These are phyloP conservation scores for Acanthamoeba royreba DNA, from an alignment of 208 protist genomes.

Conservation along the genomic window DNA sequence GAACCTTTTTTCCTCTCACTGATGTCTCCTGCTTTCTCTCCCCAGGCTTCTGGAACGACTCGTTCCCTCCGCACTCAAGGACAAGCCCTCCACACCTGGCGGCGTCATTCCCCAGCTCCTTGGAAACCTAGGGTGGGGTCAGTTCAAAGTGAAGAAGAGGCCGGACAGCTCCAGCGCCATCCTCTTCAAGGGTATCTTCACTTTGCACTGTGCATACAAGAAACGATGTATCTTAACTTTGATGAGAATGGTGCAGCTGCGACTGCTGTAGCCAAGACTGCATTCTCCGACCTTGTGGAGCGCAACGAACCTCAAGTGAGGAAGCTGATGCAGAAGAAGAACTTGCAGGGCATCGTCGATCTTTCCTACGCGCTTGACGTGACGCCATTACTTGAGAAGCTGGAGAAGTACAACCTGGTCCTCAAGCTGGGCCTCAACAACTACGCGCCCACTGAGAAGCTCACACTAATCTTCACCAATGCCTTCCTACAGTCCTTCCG, in stretches of 20 bases:
- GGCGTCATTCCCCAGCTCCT: background rate
- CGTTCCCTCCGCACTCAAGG: background rate
- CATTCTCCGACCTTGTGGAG: background rate
- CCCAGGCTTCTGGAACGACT: background rate
- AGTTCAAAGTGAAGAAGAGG: background rate
- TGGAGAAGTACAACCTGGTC: background rate
- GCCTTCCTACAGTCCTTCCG: background rate
- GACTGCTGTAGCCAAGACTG: background rate
- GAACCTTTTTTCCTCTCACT: background rate
- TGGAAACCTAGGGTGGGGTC: background rate
- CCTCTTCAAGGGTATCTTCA: background rate
- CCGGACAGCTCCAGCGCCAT: background rate
- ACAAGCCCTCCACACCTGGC: background rate
- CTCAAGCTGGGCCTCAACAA: background rate
- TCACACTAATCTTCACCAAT: background rate
- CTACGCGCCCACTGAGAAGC: background rate
- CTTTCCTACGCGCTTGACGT: background rate
- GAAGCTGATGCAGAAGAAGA: background rate
- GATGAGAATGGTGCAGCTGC: background rate
- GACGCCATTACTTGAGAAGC: background rate
- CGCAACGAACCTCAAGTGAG: background rate
- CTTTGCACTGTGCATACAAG: too few species aligned
- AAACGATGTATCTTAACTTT: too few species aligned
- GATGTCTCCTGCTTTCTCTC: too few species aligned
- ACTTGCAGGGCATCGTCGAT: background rate